Evolutionary conservation across 192 early-diverging fungal species (phyloP).

Genomic region (Fimicolochytrium jonesii): DNA sequence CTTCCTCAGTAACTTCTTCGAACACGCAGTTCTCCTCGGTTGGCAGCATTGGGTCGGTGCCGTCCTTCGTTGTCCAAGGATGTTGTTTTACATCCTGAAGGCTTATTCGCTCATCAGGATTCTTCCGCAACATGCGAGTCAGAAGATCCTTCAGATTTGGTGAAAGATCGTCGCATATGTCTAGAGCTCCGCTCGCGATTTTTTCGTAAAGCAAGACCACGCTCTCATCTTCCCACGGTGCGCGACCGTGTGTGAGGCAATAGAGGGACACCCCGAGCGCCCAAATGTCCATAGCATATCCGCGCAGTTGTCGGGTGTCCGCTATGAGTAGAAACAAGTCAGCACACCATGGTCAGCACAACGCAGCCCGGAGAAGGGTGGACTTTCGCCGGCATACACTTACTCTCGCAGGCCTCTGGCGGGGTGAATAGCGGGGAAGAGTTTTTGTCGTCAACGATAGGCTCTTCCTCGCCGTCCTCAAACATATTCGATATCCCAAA

Average conservation of each 20-base stretch:
- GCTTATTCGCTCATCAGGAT: constrained; percentile 33
- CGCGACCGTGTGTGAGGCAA: constrained; percentile 51
- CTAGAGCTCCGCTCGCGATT: constrained; percentile 30
- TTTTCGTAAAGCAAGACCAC: constrained; percentile 37
- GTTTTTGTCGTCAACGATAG: constrained; percentile 44
- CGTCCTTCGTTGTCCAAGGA: constrained; percentile 43
- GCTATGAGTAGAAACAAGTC: background rate
- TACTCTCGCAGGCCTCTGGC: constrained; percentile 49
- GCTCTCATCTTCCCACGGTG: constrained; percentile 47
- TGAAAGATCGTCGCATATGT: constrained; percentile 25
- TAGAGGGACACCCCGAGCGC: constrained; percentile 56
- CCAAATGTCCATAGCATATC: constrained; percentile 56
- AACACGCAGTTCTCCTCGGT: constrained; percentile 46
- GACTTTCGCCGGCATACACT: constrained; percentile 5
- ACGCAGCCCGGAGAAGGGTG: background rate
- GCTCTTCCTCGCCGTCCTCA: constrained; percentile 42
- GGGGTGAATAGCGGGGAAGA: constrained; percentile 51
- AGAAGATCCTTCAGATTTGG: constrained; percentile 31
- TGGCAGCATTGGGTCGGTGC: constrained; percentile 28
- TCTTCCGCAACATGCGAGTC: constrained; percentile 40
- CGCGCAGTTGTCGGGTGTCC: constrained; percentile 23
- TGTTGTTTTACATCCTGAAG: constrained; percentile 36
- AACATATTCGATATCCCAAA: constrained; percentile 63
- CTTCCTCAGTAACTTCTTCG: constrained; percentile 47
- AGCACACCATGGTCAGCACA: background rate